Conservation (phyloP, 1,284 basidiomycete species). For the Irpex sp. region DNA sequence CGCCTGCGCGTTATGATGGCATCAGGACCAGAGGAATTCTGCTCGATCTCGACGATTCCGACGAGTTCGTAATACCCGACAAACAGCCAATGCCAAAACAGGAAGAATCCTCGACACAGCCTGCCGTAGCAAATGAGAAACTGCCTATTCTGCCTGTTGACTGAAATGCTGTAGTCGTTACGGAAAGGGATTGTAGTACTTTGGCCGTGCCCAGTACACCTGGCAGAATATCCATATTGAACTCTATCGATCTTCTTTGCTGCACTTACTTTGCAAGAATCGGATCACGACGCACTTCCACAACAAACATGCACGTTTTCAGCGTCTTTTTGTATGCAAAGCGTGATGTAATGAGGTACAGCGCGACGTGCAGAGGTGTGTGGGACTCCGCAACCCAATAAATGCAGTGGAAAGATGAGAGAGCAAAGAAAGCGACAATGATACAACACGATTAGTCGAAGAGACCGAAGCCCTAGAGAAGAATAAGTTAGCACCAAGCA, state of each 20-base stretch:
- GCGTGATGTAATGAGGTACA: constrained; percentile 8
- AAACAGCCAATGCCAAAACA: not conserved
- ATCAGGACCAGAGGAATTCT: not conserved
- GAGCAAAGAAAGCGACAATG: constrained; percentile 4
- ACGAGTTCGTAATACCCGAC: not conserved
- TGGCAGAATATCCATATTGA: too few species aligned
- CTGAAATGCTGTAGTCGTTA: too few species aligned
- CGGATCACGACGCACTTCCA: not conserved
- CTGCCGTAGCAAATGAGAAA: too few species aligned
- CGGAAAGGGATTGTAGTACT: too few species aligned
- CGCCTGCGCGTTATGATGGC: not conserved
- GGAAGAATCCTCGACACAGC: too few species aligned
- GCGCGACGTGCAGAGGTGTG: constrained; percentile 3
- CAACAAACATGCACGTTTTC: constrained; percentile 8
- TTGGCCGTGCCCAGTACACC: too few species aligned
- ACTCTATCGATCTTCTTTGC: not conserved
- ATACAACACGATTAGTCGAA: constrained; percentile 62
- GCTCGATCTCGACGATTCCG: constrained; percentile 1
- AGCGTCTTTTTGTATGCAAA: constrained; percentile 11
- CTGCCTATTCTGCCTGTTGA: too few species aligned
- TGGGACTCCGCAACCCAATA: constrained; percentile 3
- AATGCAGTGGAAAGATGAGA: constrained; percentile 6
- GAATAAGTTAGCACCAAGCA: not conserved
- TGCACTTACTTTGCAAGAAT: not conserved
- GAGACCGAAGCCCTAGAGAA: constrained; percentile 70